Evolutionary conservation across 2,329 filamentous ascomycete species (phyloP).

Genomic region (Fusarium sterilihyphosum): DNA sequence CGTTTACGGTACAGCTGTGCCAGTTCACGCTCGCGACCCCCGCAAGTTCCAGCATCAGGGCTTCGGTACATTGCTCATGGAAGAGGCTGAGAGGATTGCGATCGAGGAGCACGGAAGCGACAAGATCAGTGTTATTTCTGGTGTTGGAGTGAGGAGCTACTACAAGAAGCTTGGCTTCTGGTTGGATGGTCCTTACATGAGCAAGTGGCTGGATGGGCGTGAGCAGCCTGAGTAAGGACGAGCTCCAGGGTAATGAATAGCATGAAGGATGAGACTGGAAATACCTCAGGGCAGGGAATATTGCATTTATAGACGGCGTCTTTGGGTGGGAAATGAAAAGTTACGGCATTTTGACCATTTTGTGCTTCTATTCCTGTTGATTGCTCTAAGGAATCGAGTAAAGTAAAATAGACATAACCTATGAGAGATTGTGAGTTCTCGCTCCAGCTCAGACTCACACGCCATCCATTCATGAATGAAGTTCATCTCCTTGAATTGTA

Average conservation of each 20-base stretch:
- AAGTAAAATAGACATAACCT: not conserved
- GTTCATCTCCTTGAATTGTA: not conserved
- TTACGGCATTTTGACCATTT: not conserved
- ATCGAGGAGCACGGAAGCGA: constrained; percentile 91
- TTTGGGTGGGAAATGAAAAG: constrained; percentile 25
- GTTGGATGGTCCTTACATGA: constrained; percentile 90
- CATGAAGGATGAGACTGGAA: constrained; percentile 15
- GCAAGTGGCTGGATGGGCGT: constrained; percentile 68
- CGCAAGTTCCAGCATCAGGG: constrained; percentile 99
- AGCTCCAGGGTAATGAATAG: constrained; percentile 12
- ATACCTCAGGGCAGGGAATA: constrained; percentile 29
- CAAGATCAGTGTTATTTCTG: constrained; percentile 98
- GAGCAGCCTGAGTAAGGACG: constrained; percentile 26
- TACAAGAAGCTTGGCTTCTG: constrained; percentile 93
- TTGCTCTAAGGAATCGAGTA: fast-evolving
- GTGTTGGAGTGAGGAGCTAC: constrained; percentile 94
- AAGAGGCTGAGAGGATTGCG: constrained; percentile 95
- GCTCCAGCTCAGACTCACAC: not conserved
- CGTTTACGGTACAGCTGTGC: constrained; percentile 97
- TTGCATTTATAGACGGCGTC: constrained; percentile 37
- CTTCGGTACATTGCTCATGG: constrained; percentile 95
- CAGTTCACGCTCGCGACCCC: constrained; percentile 92
- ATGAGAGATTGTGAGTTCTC: too few relatives aligned
- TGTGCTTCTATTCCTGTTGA: not conserved
- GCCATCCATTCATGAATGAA: too few relatives aligned